phyloP scores from a whole-genome alignment of 768 basidiomycete genomes.

The Lactarius akahatsu region DNA sequence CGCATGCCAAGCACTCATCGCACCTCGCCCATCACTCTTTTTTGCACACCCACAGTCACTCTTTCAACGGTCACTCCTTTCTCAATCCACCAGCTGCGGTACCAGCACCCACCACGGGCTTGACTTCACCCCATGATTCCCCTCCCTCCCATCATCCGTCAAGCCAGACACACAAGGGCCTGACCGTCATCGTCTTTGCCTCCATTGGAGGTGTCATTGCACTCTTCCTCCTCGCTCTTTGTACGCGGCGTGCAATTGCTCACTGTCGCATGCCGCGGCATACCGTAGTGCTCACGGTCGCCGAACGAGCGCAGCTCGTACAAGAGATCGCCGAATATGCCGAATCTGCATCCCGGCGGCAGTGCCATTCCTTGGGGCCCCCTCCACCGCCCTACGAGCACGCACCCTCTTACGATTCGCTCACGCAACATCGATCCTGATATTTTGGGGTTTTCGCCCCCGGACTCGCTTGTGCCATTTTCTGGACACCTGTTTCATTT shows the following conservation, averaged over 20 bases:
- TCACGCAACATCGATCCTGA: background rate
- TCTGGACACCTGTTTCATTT: background rate
- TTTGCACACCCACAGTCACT: background rate
- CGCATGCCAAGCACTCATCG: background rate
- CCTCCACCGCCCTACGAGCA: constrained; percentile 55
- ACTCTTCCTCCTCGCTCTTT: constrained; percentile 38
- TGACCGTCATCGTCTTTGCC: constrained; percentile 45
- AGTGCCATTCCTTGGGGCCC: constrained; percentile 34
- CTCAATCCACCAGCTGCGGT: background rate
- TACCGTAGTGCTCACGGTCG: constrained; percentile 43
- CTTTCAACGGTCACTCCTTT: background rate
- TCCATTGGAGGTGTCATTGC: constrained; percentile 45
- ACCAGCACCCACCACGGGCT: background rate
- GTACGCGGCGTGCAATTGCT: constrained; percentile 44
- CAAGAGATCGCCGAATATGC: constrained; percentile 51
- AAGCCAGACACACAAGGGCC: constrained; percentile 17
- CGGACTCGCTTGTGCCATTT: constrained; percentile 1
- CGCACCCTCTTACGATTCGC: constrained; percentile 48
- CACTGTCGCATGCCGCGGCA: constrained; percentile 47
- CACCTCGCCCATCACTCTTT: background rate
- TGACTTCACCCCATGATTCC: constrained; percentile 9
- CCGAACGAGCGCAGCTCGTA: constrained; percentile 48
- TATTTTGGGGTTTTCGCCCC: constrained; percentile 22
- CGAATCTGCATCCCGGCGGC: constrained; percentile 36
- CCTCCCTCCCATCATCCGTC: constrained; percentile 9